Conservation (phyloP, 768 basidiomycete genomes). For the Boletus pseudopeckii region DNA sequence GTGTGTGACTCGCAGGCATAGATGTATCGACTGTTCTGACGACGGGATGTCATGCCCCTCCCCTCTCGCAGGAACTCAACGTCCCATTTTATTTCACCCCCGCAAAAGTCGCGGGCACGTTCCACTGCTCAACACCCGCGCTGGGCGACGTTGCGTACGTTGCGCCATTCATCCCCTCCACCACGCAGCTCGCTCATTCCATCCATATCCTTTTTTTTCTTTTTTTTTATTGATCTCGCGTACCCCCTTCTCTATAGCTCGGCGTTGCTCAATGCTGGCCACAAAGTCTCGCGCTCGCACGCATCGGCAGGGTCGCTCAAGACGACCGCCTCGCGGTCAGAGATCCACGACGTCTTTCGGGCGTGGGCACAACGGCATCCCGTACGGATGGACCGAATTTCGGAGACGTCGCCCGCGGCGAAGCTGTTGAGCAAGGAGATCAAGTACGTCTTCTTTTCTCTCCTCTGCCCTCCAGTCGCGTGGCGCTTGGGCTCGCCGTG, state of each 20-base stretch:
- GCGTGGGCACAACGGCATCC: conserved; percentile 82
- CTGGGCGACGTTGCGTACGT: conserved; percentile 72
- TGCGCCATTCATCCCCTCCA: conserved; percentile 1
- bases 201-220: neutral
- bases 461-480: too few relatives aligned
- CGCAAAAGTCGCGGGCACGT: conserved; percentile 69
- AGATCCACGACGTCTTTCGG: conserved; percentile 79
- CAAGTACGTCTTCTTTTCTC: conserved; percentile 41
- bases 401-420: conserved; percentile 66
- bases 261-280: conserved; percentile 83
- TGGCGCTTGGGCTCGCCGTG: too few relatives aligned
- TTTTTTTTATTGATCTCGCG: neutral
- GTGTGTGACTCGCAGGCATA: conserved; percentile 16
- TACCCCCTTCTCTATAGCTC: conserved; percentile 47
- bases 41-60: neutral
- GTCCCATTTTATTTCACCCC: conserved; percentile 89
- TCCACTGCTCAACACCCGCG: conserved; percentile 78
- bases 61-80: conserved; percentile 58
- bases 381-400: conserved; percentile 79
- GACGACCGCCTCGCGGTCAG: conserved; percentile 70
- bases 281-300: conserved; percentile 87
- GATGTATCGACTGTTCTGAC: neutral
- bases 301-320: conserved; percentile 87
- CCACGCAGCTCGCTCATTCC: neutral
- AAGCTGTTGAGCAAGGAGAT: conserved; percentile 66